Evolutionary conservation across 768 basidiomycete genomes (phyloP), one percentile per base, ranked within the genome.

Genomic region (Cytidiella melzeri): DNA sequence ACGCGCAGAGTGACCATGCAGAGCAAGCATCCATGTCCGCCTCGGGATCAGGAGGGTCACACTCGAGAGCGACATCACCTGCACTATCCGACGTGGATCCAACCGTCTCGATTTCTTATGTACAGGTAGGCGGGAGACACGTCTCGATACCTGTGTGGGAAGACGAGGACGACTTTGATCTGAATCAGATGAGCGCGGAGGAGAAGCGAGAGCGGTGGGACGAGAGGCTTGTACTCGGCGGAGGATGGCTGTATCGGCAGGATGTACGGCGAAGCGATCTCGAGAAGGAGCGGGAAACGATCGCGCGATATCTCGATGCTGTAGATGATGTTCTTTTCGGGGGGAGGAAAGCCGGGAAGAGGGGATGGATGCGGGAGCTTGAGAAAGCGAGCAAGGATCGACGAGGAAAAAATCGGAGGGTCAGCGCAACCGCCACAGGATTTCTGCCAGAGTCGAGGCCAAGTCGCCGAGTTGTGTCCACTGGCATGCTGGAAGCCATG

Each of bases 91-190:
- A 50, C 13, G 30, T 34, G 2, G 84, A 85, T 52, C 68, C 75
- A 47, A 78, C 82, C 4, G 73, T 87, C 50, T 79, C 83, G 1
- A 84, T 84, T 60, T 83, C 83, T 5, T 69, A 83, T 27, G 73
- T 89, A 21, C 82, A 77, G 50, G 83, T 87, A 12, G 77, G 83
- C 50, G 87, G 87, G 5, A 72, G 77, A 24, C 67, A 71, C 34
- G 78, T 81, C 56, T 74, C 73, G 15, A 73, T 92, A 6, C 84
- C 86, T 0, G 87, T 92, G 1, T 92, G 90, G 90, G 85, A 87
- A 53, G 84, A 88, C 52, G 83, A 84, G 44, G 73, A 79, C 12
- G 76, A 66, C 27, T 57, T 63, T 34, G 65, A 75, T 28, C 62
- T 69, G 52, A 72, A 70, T 18, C 72, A 70, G 39, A 73, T 72